Percentiles rank a stretch among this genome's conserved stretches.
Conservation (phyloP, 805 yeast genomes). For the Kurtzmaniella fragi region DNA sequence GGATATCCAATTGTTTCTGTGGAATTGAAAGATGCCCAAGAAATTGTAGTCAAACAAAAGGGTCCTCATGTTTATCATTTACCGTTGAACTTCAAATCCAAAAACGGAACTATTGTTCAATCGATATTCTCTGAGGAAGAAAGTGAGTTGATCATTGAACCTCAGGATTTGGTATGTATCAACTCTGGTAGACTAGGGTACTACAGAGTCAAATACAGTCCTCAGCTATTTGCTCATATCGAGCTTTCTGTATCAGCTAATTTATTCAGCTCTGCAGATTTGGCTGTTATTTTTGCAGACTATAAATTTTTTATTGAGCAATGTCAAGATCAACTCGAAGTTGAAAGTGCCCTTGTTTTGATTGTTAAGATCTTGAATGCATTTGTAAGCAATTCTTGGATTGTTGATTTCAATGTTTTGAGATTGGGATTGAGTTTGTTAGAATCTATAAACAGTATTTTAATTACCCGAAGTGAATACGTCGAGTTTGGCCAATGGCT, state of each 20-base stretch:
- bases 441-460: slow-evolving; percentile 27
- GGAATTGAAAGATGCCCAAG: slow-evolving; percentile 13
- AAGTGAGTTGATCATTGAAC: slow-evolving; percentile 34
- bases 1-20: slow-evolving; percentile 56
- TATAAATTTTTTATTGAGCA: slow-evolving; percentile 34
- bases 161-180: slow-evolving; percentile 28
- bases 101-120: slow-evolving; percentile 35
- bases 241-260: neutral
- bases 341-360: slow-evolving; percentile 22
- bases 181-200: slow-evolving; percentile 45
- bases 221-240: slow-evolving; percentile 6
- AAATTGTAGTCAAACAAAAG: slow-evolving; percentile 29
- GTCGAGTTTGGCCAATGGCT: slow-evolving; percentile 19
- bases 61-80: slow-evolving; percentile 28
- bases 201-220: slow-evolving; percentile 45
- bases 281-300: slow-evolving; percentile 34
- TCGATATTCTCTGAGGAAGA: slow-evolving; percentile 14
- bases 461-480: slow-evolving; percentile 25
- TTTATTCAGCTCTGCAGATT: slow-evolving; percentile 23
- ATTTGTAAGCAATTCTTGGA: slow-evolving; percentile 15
- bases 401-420: slow-evolving; percentile 27
- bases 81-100: slow-evolving; percentile 10
- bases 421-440: slow-evolving; percentile 29
- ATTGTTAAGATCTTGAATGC: slow-evolving; percentile 25
- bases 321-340: slow-evolving; percentile 10